These are phyloP conservation scores for Suillus bovinus DNA, from an alignment of 768 basidiomycete genomes.

Conservation along the genomic window DNA sequence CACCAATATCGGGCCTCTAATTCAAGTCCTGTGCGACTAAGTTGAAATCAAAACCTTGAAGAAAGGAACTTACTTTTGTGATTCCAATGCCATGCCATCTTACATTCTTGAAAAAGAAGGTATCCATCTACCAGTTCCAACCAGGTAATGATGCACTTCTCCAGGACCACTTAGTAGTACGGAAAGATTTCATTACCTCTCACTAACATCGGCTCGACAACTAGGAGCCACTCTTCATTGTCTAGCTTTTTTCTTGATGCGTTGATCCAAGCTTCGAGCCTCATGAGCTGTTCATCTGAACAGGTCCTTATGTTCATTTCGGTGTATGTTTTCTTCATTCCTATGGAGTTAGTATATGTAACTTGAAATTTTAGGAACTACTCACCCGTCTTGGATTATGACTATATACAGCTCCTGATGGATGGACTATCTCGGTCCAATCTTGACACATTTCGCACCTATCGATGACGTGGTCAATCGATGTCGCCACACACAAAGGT, in stretches of 20 bases:
- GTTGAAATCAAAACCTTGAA: background rate
- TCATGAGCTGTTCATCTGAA: background rate
- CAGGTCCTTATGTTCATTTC: background rate
- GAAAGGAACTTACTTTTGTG: background rate
- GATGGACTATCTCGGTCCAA: too few relatives aligned
- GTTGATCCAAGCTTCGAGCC: background rate
- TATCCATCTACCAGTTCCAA: background rate
- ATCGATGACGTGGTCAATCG: too few relatives aligned
- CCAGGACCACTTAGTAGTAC: background rate
- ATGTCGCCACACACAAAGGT: too few relatives aligned
- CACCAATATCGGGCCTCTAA: background rate
- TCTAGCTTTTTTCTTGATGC: background rate
- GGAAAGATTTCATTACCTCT: background rate
- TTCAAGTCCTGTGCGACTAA: background rate
- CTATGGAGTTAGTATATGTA: too few relatives aligned
- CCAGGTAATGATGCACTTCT: background rate
- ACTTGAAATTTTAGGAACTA: too few relatives aligned
- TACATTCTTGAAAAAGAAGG: constrained; percentile 4
- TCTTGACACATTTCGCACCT: too few relatives aligned
- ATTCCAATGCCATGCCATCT: background rate
- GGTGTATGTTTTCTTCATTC: background rate
- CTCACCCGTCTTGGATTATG: too few relatives aligned
- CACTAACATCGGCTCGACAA: background rate
- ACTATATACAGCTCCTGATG: too few relatives aligned
- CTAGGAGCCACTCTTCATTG: background rate